Base-by-base conservation (phyloP, 495 filamentous ascomycete species). In the Penicillium macrosclerotiorum region DNA sequence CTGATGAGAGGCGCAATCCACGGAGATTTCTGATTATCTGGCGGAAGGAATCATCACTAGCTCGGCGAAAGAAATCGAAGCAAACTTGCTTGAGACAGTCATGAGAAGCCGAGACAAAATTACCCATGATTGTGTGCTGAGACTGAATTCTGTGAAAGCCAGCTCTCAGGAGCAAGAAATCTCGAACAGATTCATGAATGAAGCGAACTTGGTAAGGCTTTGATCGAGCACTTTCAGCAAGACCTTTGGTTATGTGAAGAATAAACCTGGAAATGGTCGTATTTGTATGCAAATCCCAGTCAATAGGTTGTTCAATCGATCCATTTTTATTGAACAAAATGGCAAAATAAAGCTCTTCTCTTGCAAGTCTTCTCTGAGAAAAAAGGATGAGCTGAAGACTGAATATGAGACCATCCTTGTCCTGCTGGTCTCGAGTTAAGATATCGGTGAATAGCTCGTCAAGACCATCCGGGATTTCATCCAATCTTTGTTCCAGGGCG, bases 391-490 rank as follows among this genome's bases (percentile, higher is more conserved):
- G 16, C 34, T 37, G 34, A 9, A 37, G 34, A 11, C 34, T 37
- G 34, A 37, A 37, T 8, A 19, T 37, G 8, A 37, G 34, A 14
- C 8, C 34, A 9, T 37, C 34, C 18, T 16, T 37, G 16, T 37
- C 34, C 20, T 37, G 8, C 20, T 37, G 34, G 5, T 37, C 16
- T 37, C 34, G 34, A 5, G 34, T 37, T 17, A 37, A 17, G 20
- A 37, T 37, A 19, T 37, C 34, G 14, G 34, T 37, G 34, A 37
- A 37, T 8, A 37, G 34, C 16, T 37, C 34, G 20, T 37, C 34
- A 18, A 37, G 34, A 4, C 18, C 34, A 19, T 37, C 34, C 16
- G 34, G 34, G 3, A 37, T 37, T 18, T 37, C 13, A 5, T 37
- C 11, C 13, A 37, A 17, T 19, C 34, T 14, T 19, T 37, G 8